A percentile compares a stretch with the other conserved stretches of the same genome.
Conservation (phyloP, 2,329 filamentous ascomycete genomes). For the Xylaria sp. region DNA sequence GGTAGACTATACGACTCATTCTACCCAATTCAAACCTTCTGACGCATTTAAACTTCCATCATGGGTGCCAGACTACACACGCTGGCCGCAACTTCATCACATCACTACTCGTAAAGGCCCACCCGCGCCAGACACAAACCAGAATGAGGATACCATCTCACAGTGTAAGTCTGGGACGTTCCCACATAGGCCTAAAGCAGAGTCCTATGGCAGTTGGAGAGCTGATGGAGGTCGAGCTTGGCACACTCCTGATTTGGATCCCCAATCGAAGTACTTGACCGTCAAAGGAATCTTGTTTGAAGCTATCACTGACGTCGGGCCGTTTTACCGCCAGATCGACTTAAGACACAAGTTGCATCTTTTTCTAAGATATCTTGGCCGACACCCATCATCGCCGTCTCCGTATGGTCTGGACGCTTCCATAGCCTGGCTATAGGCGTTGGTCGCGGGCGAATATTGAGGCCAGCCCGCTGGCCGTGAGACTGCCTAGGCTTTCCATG, state of each 20-base stretch:
- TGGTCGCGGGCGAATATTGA: slow-evolving; percentile 5
- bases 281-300: slow-evolving; percentile 9
- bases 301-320: neutral
- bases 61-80: slow-evolving; percentile 19
- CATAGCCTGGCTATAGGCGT: slow-evolving; percentile 9
- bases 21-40: neutral
- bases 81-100: slow-evolving; percentile 4
- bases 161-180: neutral
- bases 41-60: neutral
- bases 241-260: neutral
- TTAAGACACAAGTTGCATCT: neutral
- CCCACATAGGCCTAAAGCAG: neutral
- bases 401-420: slow-evolving; percentile 4
- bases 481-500: neutral
- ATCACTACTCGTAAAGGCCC: slow-evolving; percentile 1
- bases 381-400: neutral
- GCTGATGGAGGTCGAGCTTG: slow-evolving; percentile 3
- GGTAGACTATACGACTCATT: neutral
- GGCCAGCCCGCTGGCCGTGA: neutral
- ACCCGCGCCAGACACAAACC: neutral
- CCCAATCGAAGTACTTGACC: neutral
- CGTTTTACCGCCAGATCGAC: slow-evolving; percentile 6
- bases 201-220: neutral
- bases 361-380: neutral
- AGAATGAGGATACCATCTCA: neutral